Base-by-base conservation (phyloP, 106 monocot genomes). In the Allium cepa region DNA sequence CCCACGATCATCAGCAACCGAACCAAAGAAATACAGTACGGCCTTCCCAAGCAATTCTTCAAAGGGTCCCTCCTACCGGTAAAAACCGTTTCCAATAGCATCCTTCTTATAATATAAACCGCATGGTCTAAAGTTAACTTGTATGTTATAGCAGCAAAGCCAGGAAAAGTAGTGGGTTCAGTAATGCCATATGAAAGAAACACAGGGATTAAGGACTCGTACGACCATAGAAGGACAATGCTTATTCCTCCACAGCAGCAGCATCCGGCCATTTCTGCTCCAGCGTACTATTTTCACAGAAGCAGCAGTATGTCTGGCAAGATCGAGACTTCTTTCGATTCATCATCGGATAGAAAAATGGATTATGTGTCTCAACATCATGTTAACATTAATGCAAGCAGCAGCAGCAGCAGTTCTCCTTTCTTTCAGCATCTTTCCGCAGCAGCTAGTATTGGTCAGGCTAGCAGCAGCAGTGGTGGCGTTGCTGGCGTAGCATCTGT, bases 111-210 rank as follows among this genome's bases (percentile, higher is more conserved):
- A 12, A 49, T 47, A 47, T 63, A 51, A 3, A 13, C 8, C 45
- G 0, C 62, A 9, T 60, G 2, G 26, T 50, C 13, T 64, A 5
- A 9, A 10, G 13, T 68, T 45, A 4, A 47, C 4, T 59, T 63
- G 36, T 50, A 15, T 57, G 69, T 74, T n/a, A 47, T 69, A 79
- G 48, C 87, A 86, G 92, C 86, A 63, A 89, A 77, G 63, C 84
- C 82, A 5, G 92, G 92, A 26, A 96, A 84, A 74, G 77, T 73
- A 36, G 75, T 84, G 27, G 90, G 95, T 13, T 83, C 91, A 27
- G 86, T 88, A 27, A 61, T 86, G 57, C 79, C 84, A 7, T 84
- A 79, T 50, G 92, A 97, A 36, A 36, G 36, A 49, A 87, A 79
- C 62, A 67, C 76, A 8, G 70, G 65, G 47, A 15, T 76, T 0